Base-by-base conservation (phyloP, 768 basidiomycete species). In the Russula ochroleuca region DNA sequence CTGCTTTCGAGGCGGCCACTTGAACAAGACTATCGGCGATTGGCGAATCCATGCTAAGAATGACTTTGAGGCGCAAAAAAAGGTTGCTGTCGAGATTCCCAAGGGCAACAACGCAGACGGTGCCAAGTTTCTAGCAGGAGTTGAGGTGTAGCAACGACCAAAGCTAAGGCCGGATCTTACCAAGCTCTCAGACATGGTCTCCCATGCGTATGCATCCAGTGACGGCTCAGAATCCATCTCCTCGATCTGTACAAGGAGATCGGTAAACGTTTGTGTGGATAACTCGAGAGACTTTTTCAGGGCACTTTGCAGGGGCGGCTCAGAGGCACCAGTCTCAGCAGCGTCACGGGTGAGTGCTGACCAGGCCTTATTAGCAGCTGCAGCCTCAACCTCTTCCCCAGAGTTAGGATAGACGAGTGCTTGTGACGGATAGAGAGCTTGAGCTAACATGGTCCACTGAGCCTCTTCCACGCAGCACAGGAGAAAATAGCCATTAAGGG, bases 141-240 rank as follows among this genome's bases (percentile, higher is more conserved):
- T 25, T 43, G 51, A 19, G 15, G n/a, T 17, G 11, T 11, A 15
- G 23, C 17, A 9, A 53, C 35, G 2, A 50, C 17, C 25, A n/a
- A 17, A 14, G 40, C 54, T 58, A 52, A 17, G 43, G 9, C 11
- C 19, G 25, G 49, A 45, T 74, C 83, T 53, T 68, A 92, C 92
- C 80, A 94, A 73, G 68, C 88, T 89, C 72, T 94, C 92, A 11
- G 92, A 90, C 86, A 94, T 87, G 0, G 92, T 94, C 71, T 94
- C 92, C 87, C 88, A 94, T 57, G 90, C 85, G 74, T 93, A 94
- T n/a, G 88, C 90, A 72, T 94, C 92, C 38, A 87, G 69, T 0
- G 87, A 81, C 14, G 90, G 92, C 63, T 91, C 88, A 4, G 78
- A 77, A 15, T 92, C 90, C 84, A 94, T 85, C 65, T 88, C 89